Base-by-base conservation (phyloP, 805 yeast genomes). In the Candida taoyuanica region DNA sequence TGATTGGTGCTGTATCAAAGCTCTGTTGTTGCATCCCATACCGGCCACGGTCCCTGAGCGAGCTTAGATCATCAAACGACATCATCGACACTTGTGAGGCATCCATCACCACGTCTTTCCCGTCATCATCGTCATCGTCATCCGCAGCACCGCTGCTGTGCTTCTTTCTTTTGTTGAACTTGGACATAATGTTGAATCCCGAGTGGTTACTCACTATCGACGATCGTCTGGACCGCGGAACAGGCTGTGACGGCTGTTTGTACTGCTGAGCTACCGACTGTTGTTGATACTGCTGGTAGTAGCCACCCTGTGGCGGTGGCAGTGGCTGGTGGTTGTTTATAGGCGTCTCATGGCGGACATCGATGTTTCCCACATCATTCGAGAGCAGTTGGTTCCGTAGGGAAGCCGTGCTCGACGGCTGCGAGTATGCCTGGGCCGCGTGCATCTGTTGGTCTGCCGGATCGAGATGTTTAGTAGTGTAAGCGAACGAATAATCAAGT, bases 1-100 rank as follows among this genome's bases (percentile, higher is more conserved):
- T 83, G 45, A 81, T 76, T 7, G 93, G 89, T 0, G 86, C 71
- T 0, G 89, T 71, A 45, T 81, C 86, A 39, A 65, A 58, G 29
- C 55, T 34, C 13, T 33, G 34, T 24, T 39, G 40, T 34, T 68
- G 64, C 15, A 71, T 64, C 4, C 81, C 81, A 53, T 81, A 81
- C 23, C 85, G 74, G 5, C 85, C 85, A 28, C 82, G 70, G 47
- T 80, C 85, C 35, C 81, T 65, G 2, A 80, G 60, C 34, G 79
- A 80, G 17, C 77, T 64, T 8, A 85, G 63, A 50, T 84, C 89
- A 45, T 74, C 76, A 46, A 81, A 79, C 0, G 86, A 73, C 45
- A 81, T 61, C 18, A 59, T 57, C 7, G 64, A 57, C 3, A 64
- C 67, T 15, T 63, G 60, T 5, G 51, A 42, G 14, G 56, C 52